Evolutionary conservation across 2,329 filamentous ascomycete genomes (phyloP), one percentile per base, ranked within the genome.

Genomic region (Orbilia javanica): DNA sequence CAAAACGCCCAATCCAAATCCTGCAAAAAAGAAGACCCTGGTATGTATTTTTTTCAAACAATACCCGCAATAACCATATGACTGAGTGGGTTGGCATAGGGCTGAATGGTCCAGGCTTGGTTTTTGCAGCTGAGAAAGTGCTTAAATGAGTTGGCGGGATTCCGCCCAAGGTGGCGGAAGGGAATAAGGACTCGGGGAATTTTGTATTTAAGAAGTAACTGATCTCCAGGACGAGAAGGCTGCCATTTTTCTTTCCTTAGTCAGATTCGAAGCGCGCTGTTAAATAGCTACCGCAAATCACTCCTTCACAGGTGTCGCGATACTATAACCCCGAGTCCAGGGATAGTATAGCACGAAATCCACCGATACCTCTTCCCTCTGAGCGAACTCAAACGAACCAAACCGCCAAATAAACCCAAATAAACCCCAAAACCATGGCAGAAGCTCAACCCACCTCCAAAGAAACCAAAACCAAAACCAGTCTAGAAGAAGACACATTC

Each of bases 101-200:
- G 52, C 52, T 57, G 31, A 57, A 60, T 44, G n/a, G n/a, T 48
- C 52, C 10, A 36, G 5, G 34, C 10, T 36, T 39, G 8, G 2
- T 39, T 11, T 39, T 39, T 39, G 13, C 36, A 15, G 36, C 36
- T 39, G 36, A 39, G n/a, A 39, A 31, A 18, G n/a, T 29, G 64
- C 48, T 34, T 52, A 69, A 50, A 5, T 27, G 10, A 60, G 25
- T 27, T 57, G 50, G 65, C 39, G 39, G 65, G 31, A 34, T 44
- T 15, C n/a, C n/a, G n/a, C n/a, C n/a, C n/a, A n/a, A n/a, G n/a
- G n/a, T n/a, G n/a, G n/a, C n/a, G n/a, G n/a, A n/a, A n/a, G n/a
- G n/a, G n/a, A n/a, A n/a, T n/a, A n/a, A n/a, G n/a, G n/a, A n/a
- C 25, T 53, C 25, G 25, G 25, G 22, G 27, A 7, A 53, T 53